Percentiles rank a stretch among this genome's conserved stretches.
phyloP scores from a whole-genome alignment of 768 basidiomycete species.

The Pleurotus pulmonarius region DNA sequence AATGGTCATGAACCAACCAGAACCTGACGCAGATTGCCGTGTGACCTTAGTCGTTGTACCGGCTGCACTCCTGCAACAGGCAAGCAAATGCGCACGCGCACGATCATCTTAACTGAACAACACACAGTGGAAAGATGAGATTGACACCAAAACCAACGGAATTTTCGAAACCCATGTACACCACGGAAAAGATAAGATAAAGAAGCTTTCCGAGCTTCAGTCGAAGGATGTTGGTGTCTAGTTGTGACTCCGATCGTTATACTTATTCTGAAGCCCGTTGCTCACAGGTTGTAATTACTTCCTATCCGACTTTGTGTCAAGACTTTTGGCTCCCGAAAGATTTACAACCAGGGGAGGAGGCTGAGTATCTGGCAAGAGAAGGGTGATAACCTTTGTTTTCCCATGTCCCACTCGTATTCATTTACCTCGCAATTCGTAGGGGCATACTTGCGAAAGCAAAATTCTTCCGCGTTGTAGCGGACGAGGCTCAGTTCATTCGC shows the following conservation, averaged over 20 bases:
- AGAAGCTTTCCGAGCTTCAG: conserved; percentile 27
- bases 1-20: conserved; percentile 65
- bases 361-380: conserved; percentile 41
- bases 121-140: conserved; percentile 67
- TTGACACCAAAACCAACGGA: conserved; percentile 62
- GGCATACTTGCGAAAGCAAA: conserved; percentile 58
- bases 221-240: conserved; percentile 41
- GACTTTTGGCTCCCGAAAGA: conserved; percentile 56
- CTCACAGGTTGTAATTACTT: conserved; percentile 65
- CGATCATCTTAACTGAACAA: neutral
- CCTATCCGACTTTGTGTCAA: conserved; percentile 65
- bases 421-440: conserved; percentile 20
- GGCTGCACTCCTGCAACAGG: conserved; percentile 70
- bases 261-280: neutral
- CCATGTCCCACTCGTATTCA: neutral
- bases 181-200: conserved; percentile 68
- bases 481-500: conserved; percentile 78
- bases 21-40: conserved; percentile 34
- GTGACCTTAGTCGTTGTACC: conserved; percentile 76
- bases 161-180: conserved; percentile 64
- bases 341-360: conserved; percentile 41
- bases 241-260: conserved; percentile 8
- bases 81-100: conserved; percentile 15
- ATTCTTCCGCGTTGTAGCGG: conserved; percentile 71
- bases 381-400: conserved; percentile 35